Conservation (phyloP, 768 basidiomycete genomes). For the Auricularia auricula-judae region DNA sequence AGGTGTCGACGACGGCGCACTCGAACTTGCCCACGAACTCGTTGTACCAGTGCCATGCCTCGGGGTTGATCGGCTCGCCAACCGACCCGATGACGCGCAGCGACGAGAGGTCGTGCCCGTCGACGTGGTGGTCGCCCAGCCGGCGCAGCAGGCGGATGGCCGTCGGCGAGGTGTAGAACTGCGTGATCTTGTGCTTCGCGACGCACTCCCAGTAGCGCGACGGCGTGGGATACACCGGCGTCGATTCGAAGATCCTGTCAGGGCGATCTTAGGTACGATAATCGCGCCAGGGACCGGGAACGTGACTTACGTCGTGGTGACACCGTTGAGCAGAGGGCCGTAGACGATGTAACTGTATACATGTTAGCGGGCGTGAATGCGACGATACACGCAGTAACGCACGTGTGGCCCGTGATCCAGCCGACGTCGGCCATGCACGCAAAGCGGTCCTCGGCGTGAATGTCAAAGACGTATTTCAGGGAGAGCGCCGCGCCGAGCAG, state of each 20-base stretch:
- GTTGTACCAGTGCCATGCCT: conserved; percentile 99
- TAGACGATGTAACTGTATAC: conserved; percentile 74
- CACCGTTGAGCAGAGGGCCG: conserved; percentile 81
- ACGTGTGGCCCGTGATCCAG: conserved; percentile 97
- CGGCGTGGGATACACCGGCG: conserved; percentile 92
- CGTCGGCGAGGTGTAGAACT: conserved; percentile 91
- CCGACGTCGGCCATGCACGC: conserved; percentile 99
- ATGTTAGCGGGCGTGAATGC: neutral
- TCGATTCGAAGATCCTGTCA: conserved; percentile 78
- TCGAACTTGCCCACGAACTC: conserved; percentile 81
- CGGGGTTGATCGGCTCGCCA: conserved; percentile 98
- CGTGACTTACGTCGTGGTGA: conserved; percentile 43
- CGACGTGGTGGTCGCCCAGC: conserved; percentile 78
- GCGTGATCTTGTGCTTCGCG: conserved; percentile 84
- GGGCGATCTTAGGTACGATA: conserved; percentile 6
- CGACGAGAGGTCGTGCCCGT: conserved; percentile 67
- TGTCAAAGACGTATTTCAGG: conserved; percentile 95
- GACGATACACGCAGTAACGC: conserved; percentile 8
- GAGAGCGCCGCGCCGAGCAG: conserved; percentile 85
- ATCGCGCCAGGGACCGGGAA: neutral
- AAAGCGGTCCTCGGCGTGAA: conserved; percentile 92
- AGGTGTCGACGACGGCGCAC: conserved; percentile 91
- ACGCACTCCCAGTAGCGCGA: conserved; percentile 97
- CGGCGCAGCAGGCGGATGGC: conserved; percentile 88
- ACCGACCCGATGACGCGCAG: conserved; percentile 86